These are phyloP conservation scores for Sugiyamaella mastotermitis DNA, from an alignment of 805 yeast species.

Conservation along the genomic window DNA sequence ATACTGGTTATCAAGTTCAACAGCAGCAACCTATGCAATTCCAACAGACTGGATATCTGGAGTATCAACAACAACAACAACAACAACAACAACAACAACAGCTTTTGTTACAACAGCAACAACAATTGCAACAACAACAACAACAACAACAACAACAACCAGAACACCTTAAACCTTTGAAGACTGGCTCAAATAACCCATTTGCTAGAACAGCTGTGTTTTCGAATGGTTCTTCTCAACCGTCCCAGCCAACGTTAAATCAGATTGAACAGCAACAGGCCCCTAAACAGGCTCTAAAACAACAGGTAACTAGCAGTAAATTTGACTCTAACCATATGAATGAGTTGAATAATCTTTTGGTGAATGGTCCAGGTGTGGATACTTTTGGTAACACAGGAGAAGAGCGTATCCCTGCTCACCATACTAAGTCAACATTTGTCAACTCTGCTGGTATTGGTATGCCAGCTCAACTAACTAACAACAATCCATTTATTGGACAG, in stretches of 20 bases:
- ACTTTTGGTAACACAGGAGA: conserved; percentile 89
- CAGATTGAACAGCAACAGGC: conserved; percentile 28
- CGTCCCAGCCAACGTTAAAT: conserved; percentile 19
- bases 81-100: conserved; percentile 32
- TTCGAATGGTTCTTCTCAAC: conserved; percentile 8
- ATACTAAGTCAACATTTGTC: conserved; percentile 75
- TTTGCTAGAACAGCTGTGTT: conserved; percentile 41
- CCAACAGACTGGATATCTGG: conserved; percentile 32
- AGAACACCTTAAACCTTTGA: conserved; percentile 44
- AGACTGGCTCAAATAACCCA: conserved; percentile 75
- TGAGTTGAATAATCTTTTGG: conserved; percentile 71
- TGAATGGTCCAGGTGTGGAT: conserved; percentile 86
- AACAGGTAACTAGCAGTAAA: conserved; percentile 37
- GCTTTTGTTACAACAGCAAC: conserved; percentile 17
- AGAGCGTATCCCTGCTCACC: conserved; percentile 85
- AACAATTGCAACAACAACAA: conserved; percentile 37
- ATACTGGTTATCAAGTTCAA: conserved; percentile 34
- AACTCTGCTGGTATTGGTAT: conserved; percentile 64
- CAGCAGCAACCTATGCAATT: conserved; percentile 34
- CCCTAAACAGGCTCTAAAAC: conserved; percentile 23
- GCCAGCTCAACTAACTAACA: conserved; percentile 16
- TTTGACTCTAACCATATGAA: conserved; percentile 48
- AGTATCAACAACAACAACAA: conserved; percentile 37
- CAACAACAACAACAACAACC: conserved; percentile 34
- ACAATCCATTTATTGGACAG: conserved; percentile 57